Evolutionary conservation across 2,329 filamentous ascomycete genomes (phyloP).

Genomic region (Phaeosphaeriaceae sp.): DNA sequence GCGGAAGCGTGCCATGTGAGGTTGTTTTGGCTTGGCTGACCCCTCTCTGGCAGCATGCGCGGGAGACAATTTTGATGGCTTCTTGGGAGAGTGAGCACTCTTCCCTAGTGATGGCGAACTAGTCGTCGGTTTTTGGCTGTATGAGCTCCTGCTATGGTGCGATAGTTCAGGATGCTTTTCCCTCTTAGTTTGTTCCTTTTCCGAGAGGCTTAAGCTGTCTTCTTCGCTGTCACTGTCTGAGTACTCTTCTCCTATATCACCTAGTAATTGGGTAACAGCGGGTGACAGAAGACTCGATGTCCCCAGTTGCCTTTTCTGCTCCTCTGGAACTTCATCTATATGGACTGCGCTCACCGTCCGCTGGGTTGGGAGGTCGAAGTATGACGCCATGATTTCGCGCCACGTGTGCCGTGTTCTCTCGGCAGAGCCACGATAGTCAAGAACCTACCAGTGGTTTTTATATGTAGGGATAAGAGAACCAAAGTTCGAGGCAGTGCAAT

Average conservation of each 20-base stretch:
- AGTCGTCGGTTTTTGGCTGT: conserved; percentile 4
- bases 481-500: conserved; percentile 16
- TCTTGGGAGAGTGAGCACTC: conserved; percentile 16
- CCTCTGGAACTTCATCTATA: conserved; percentile 17
- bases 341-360: conserved; percentile 18
- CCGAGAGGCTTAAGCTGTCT: conserved; percentile 13
- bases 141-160: conserved; percentile 12
- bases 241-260: conserved; percentile 31
- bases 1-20: conserved; percentile 42
- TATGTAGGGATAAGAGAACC: conserved; percentile 10
- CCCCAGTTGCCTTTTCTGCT: conserved; percentile 23
- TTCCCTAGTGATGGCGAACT: conserved; percentile 21
- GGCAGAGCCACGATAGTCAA: background rate
- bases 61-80: conserved; percentile 13
- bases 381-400: conserved; percentile 39
- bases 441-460: conserved; percentile 11
- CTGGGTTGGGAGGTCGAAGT: conserved; percentile 39
- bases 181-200: conserved; percentile 18
- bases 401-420: conserved; percentile 5
- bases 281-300: conserved; percentile 34
- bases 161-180: conserved; percentile 8
- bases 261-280: conserved; percentile 38
- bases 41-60: conserved; percentile 10
- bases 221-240: conserved; percentile 37
- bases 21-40: conserved; percentile 21